Conservation (phyloP, 2,329 filamentous ascomycete species). For the Fusarium pilosicola region DNA sequence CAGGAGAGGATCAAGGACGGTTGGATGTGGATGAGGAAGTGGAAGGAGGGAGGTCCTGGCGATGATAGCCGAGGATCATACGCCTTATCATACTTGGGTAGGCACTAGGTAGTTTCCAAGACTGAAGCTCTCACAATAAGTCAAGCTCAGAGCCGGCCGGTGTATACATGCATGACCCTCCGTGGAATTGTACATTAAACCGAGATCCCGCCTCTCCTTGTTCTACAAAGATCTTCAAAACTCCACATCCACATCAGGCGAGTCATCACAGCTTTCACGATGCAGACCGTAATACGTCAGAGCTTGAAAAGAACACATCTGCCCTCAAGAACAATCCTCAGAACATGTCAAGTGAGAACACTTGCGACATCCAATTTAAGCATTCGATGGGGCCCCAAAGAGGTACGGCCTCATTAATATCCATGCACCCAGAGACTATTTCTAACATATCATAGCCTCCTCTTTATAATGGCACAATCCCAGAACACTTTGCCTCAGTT, state of each 20-base stretch:
- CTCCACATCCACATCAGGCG: background rate
- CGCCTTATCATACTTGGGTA: background rate
- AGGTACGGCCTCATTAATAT: slow-evolving; percentile 36
- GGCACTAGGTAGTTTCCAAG: background rate
- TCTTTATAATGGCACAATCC: slow-evolving; percentile 74
- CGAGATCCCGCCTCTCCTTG: background rate
- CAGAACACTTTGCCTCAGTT: slow-evolving; percentile 75
- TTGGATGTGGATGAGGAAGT: background rate
- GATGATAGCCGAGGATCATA: slow-evolving; percentile 39
- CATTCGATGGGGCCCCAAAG: slow-evolving; percentile 44
- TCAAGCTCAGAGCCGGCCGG: background rate
- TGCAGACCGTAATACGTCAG: slow-evolving; percentile 33
- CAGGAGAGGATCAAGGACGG: slow-evolving; percentile 7
- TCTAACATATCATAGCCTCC: slow-evolving; percentile 64
- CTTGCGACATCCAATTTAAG: slow-evolving; percentile 41
- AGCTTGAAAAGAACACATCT: slow-evolving; percentile 13
- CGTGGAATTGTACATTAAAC: background rate
- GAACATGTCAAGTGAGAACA: slow-evolving; percentile 21
- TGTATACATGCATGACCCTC: background rate
- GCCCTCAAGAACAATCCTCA: slow-evolving; percentile 5
- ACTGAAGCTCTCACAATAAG: background rate
- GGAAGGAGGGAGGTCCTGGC: slow-evolving; percentile 7
- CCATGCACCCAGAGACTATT: background rate
- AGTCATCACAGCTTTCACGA: slow-evolving; percentile 4
- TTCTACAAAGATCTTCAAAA: too few species aligned